Evolutionary conservation across 1,284 basidiomycete genomes (phyloP).

Genomic region (Hypsizygus ulmarius): DNA sequence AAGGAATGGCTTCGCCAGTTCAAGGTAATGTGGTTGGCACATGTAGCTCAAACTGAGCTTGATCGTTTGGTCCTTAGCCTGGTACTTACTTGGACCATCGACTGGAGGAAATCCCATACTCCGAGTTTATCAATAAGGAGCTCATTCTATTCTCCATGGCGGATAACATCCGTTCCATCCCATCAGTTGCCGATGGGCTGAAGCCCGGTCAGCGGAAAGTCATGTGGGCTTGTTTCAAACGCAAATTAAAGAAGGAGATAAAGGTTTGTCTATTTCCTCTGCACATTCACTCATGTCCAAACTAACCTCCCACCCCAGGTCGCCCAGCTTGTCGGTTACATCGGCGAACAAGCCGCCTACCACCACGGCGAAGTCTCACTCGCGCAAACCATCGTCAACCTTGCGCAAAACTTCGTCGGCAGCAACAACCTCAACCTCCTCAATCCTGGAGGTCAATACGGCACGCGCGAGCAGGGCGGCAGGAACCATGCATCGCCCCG

Average conservation of each 20-base stretch:
- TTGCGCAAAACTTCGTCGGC: conserved; percentile 95
- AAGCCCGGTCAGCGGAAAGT: conserved; percentile 99
- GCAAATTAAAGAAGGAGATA: conserved; percentile 90
- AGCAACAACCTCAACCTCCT: conserved; percentile 96
- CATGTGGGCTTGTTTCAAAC: conserved; percentile 93
- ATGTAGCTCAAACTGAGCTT: conserved; percentile 1
- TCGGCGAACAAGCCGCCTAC: conserved; percentile 92
- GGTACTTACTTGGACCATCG: conserved; percentile 95
- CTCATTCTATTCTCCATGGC: conserved; percentile 99
- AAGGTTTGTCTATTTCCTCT: conserved; percentile 58
- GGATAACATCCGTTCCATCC: conserved; percentile 95
- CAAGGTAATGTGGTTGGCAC: conserved; percentile 49
- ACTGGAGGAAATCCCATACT: conserved; percentile 81
- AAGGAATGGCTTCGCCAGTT: conserved; percentile 98
- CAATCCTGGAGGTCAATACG: conserved; percentile 92
- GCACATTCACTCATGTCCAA: background rate
- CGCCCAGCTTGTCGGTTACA: conserved; percentile 92
- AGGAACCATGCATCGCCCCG: conserved; percentile 96
- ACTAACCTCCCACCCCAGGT: conserved; percentile 51
- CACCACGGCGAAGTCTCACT: conserved; percentile 95
- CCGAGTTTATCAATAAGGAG: conserved; percentile 98
- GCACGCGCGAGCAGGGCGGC: conserved; percentile 87
- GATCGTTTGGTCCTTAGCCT: conserved; percentile 51
- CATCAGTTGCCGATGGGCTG: conserved; percentile 90
- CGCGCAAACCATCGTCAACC: conserved; percentile 86